A percentile compares a stretch with the other conserved stretches of the same genome.
Evolutionary conservation across 805 yeast species (phyloP).

Genomic region (Crinitomyces ghanaensis): DNA sequence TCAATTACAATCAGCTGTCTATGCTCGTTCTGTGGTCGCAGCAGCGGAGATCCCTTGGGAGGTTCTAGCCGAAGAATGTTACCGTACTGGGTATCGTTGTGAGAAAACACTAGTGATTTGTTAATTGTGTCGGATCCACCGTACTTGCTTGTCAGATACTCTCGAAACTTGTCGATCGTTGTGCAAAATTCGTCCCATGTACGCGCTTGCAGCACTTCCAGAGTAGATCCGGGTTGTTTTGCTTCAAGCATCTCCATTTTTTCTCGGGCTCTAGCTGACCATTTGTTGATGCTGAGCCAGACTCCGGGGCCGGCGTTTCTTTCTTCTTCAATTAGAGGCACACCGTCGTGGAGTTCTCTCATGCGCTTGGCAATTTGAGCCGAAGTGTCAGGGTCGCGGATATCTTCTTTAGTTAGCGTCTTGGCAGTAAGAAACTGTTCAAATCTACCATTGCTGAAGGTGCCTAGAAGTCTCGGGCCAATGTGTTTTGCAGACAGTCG

Average conservation of each 20-base stretch:
- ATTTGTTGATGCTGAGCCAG: slow-evolving; percentile 60
- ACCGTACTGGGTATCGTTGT: slow-evolving; percentile 95
- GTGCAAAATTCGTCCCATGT: slow-evolving; percentile 41
- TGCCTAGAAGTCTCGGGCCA: slow-evolving; percentile 83
- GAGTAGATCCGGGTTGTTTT: slow-evolving; percentile 23
- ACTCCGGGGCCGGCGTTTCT: slow-evolving; percentile 47
- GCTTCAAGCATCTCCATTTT: slow-evolving; percentile 33
- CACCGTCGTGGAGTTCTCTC: slow-evolving; percentile 84
- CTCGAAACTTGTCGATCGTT: slow-evolving; percentile 40
- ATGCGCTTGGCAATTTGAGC: slow-evolving; percentile 88
- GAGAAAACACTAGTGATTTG: slow-evolving; percentile 65
- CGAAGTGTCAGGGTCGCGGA: slow-evolving; percentile 64
- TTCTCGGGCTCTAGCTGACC: slow-evolving; percentile 44
- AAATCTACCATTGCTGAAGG: slow-evolving; percentile 83
- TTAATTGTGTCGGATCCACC: slow-evolving; percentile 31
- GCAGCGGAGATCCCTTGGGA: slow-evolving; percentile 40
- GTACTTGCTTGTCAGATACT: slow-evolving; percentile 49
- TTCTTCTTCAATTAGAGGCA: slow-evolving; percentile 51
- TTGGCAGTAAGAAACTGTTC: slow-evolving; percentile 84
- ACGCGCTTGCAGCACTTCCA: slow-evolving; percentile 19
- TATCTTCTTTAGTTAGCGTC: slow-evolving; percentile 61
- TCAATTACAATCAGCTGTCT: slow-evolving; percentile 83
- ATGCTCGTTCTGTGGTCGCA: slow-evolving; percentile 41
- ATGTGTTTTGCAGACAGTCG: slow-evolving; percentile 67
- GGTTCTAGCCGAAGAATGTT: slow-evolving; percentile 58